Evolutionary conservation across 2,329 filamentous ascomycete genomes (phyloP), one percentile per base, ranked within the genome.

Genomic region (Volutella citrinella): DNA sequence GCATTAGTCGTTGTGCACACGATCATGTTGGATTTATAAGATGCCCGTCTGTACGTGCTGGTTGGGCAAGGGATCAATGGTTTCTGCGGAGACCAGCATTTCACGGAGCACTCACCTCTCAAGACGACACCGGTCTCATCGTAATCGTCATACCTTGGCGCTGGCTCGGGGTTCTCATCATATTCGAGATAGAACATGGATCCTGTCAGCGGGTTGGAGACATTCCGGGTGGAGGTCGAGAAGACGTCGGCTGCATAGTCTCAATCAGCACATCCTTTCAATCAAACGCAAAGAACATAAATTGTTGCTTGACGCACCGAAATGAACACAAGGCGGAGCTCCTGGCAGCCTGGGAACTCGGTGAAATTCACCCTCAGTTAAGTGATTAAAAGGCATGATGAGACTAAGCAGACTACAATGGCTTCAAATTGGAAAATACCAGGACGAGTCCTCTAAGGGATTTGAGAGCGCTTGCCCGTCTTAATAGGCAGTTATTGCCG

Each of bases 111-210:
- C 32, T 25, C 19, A 37, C 34, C 34, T 18, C 32, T 37, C 10
- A 37, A 18, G 13, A 37, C 33, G 15, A 32, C 33, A 27, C 38
- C 38, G 20, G 27, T 36, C 30, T 40, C 38, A 15, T 40, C 33
- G 13, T 40, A 36, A n/a, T n/a, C n/a, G 12, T 36, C 38, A 19
- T 40, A 40, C 12, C 20, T 30, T 6, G 38, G 38, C 6, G 38
- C 38, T 5, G 38, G 38, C 12, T 40, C 38, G 7, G 25, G 25
- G 10, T 18, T 18, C 2, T 32, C 22, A 15, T 29, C 18, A 11
- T 26, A 28, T 12, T 40, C 38, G 11, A 40, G 38, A 6, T 32
- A 28, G 18, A 40, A 40, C 8, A 40, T 31, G 3, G 38, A 40
- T 9, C 32, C 38, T 2, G 38, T 40, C 14, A 36, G 18, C 4